Percentiles rank a stretch among this genome's conserved stretches.
Evolutionary conservation across 441 rosid species (phyloP).

Genomic region (Erodium moschatum): DNA sequence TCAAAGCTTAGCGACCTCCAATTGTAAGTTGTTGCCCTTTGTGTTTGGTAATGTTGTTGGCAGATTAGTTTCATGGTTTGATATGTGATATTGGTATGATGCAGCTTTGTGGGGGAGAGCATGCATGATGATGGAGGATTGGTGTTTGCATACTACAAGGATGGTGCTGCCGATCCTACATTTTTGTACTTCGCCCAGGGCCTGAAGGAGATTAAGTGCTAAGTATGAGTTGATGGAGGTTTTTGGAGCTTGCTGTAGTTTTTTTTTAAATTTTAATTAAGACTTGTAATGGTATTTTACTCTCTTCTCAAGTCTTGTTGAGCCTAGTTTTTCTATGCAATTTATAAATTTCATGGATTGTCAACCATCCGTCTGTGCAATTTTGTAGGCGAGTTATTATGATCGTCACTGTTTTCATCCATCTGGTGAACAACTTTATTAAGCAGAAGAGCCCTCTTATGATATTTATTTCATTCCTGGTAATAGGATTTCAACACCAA

Average conservation of each 20-base stretch:
- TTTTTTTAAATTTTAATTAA: slow-evolving; percentile 21
- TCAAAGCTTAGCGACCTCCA: slow-evolving; percentile 77
- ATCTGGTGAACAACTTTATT: no score
- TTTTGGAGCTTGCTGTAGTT: slow-evolving; percentile 23
- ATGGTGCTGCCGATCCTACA: slow-evolving; percentile 84
- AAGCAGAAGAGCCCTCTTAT: no score
- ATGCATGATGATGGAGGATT: slow-evolving; percentile 59
- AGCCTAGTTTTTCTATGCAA: no score
- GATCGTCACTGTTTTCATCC: no score
- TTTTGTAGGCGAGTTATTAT: no score
- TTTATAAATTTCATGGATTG: no score
- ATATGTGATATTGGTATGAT: background rate
- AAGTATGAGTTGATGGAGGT: slow-evolving; percentile 15
- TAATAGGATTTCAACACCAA: no score
- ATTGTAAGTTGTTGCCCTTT: slow-evolving; percentile 61
- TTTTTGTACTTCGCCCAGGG: slow-evolving; percentile 78
- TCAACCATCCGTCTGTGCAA: no score
- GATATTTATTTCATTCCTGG: no score
- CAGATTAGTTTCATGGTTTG: background rate
- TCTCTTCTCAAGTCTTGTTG: no score
- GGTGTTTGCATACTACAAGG: slow-evolving; percentile 97
- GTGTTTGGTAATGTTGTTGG: no score
- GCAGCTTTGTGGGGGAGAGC: slow-evolving; percentile 94
- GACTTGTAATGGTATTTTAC: slow-evolving; percentile 10
- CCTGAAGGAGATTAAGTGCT: slow-evolving; percentile 95